Evolutionary conservation across 371 early-diverging fungal species (phyloP).

Genomic region (Rhizopus stolonifer): DNA sequence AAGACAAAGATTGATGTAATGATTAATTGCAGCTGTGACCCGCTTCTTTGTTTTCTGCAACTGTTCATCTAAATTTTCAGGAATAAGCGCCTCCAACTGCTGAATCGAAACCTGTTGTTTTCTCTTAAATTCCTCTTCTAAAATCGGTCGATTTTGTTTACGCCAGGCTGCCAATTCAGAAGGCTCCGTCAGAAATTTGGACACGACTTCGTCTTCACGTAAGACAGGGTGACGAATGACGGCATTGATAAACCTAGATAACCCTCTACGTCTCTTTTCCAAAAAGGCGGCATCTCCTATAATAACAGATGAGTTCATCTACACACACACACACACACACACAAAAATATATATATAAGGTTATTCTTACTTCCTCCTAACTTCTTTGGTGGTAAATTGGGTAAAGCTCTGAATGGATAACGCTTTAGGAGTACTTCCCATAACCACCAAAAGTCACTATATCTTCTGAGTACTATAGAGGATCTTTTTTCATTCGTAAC

Average conservation of each 20-base stretch:
- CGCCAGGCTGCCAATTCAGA: slow-evolving; percentile 59
- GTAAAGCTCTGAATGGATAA: slow-evolving; percentile 46
- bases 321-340: no score
- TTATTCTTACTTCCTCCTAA: slow-evolving; percentile 41
- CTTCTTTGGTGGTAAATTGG: slow-evolving; percentile 50
- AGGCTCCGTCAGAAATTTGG: slow-evolving; percentile 68
- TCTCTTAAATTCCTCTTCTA: slow-evolving; percentile 56
- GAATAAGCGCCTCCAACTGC: slow-evolving; percentile 39
- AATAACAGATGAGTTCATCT: no score
- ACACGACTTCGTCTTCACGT: slow-evolving; percentile 61
- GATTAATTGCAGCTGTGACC: slow-evolving; percentile 53
- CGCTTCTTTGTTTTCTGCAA: slow-evolving; percentile 51
- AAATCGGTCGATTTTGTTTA: slow-evolving; percentile 44
- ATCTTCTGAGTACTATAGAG: slow-evolving; percentile 44
- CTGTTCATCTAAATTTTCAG: slow-evolving; percentile 53
- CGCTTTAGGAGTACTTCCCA: slow-evolving; percentile 33
- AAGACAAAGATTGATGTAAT: slow-evolving; percentile 62
- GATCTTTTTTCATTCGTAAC: slow-evolving; percentile 45
- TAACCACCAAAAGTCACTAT: slow-evolving; percentile 52
- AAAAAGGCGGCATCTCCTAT: slow-evolving; percentile 71
- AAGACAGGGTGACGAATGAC: slow-evolving; percentile 76
- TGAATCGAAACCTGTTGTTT: slow-evolving; percentile 25
- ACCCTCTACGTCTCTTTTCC: slow-evolving; percentile 70
- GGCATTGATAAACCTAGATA: slow-evolving; percentile 76
- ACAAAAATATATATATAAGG: neutral